Conservation (phyloP, 1,284 basidiomycete species). For the Ustilago shanxiensis region DNA sequence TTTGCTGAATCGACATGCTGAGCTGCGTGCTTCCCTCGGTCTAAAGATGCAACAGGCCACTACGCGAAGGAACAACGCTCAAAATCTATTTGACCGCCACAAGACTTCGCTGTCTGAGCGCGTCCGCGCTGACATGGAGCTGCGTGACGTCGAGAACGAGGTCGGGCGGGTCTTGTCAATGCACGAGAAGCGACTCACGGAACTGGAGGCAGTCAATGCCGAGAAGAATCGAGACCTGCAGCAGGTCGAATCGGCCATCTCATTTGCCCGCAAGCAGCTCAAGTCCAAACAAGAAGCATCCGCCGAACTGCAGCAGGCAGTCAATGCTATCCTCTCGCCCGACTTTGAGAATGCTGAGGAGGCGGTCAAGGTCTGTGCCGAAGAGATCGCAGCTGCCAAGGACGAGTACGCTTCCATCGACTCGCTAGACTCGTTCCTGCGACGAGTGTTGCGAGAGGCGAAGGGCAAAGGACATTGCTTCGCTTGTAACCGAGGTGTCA, state of each 20-base stretch:
- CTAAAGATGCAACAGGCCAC: constrained; percentile 73
- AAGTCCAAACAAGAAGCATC: constrained; percentile 73
- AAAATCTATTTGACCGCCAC: constrained; percentile 70
- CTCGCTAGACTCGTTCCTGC: constrained; percentile 74
- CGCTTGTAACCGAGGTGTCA: constrained; percentile 81
- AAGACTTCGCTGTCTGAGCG: constrained; percentile 78
- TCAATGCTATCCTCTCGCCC: constrained; percentile 73
- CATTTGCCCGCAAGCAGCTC: constrained; percentile 72
- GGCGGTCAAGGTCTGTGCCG: constrained; percentile 76
- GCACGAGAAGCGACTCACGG: constrained; percentile 50
- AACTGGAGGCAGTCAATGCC: constrained; percentile 39
- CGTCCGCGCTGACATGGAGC: constrained; percentile 75
- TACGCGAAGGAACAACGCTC: constrained; percentile 28
- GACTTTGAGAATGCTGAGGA: constrained; percentile 73
- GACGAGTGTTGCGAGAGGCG: constrained; percentile 77
- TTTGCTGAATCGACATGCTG: constrained; percentile 82
- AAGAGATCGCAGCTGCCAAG: constrained; percentile 71
- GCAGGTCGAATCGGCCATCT: constrained; percentile 57
- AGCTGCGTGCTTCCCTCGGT: constrained; percentile 83
- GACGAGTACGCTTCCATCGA: constrained; percentile 67
- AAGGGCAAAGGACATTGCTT: constrained; percentile 79
- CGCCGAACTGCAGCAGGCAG: constrained; percentile 71
- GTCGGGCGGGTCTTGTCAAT: constrained; percentile 74
- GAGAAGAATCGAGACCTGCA: constrained; percentile 50
- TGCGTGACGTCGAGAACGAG: constrained; percentile 80